Evolutionary conservation across 768 basidiomycete genomes (phyloP).

Genomic region (Pleurotus cornucopiae): DNA sequence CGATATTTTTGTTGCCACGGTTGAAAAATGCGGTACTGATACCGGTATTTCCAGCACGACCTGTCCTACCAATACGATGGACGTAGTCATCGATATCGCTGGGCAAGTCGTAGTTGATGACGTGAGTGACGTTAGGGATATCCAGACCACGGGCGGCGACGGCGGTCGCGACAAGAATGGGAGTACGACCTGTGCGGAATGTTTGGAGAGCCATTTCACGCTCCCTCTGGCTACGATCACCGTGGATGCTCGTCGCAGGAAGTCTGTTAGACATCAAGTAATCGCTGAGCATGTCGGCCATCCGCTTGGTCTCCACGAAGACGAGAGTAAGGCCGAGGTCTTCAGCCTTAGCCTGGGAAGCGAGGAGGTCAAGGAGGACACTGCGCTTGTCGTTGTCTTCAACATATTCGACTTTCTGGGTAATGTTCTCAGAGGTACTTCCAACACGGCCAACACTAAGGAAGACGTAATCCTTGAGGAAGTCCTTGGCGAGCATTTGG

Average conservation of each 20-base stretch:
- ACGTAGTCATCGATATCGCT: conserved; percentile 99
- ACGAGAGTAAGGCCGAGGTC: conserved; percentile 80
- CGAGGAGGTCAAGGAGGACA: conserved; percentile 89
- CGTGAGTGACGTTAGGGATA: conserved; percentile 98
- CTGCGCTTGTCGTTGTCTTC: conserved; percentile 97
- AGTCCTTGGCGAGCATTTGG: conserved; percentile 92
- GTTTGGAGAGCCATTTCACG: conserved; percentile 94
- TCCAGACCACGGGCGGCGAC: conserved; percentile 99
- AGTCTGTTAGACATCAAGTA: conserved; percentile 83
- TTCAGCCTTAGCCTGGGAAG: conserved; percentile 60
- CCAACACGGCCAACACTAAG: conserved; percentile 98
- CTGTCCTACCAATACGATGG: conserved; percentile 96
- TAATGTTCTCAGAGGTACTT: conserved; percentile 98
- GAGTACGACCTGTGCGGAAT: conserved; percentile 93
- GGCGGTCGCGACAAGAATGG: conserved; percentile 96
- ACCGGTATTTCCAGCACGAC: conserved; percentile 98
- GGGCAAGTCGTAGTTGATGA: conserved; percentile 97
- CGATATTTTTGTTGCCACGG: conserved; percentile 88
- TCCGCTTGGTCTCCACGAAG: conserved; percentile 99
- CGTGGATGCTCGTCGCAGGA: conserved; percentile 95
- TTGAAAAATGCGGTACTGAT: conserved; percentile 95
- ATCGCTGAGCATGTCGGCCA: conserved; percentile 98
- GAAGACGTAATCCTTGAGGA: conserved; percentile 98
- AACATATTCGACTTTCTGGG: conserved; percentile 97
- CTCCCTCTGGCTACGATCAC: conserved; percentile 96